Base-by-base conservation (phyloP, 257 asterid species). In the Plectranthus barbatus region DNA sequence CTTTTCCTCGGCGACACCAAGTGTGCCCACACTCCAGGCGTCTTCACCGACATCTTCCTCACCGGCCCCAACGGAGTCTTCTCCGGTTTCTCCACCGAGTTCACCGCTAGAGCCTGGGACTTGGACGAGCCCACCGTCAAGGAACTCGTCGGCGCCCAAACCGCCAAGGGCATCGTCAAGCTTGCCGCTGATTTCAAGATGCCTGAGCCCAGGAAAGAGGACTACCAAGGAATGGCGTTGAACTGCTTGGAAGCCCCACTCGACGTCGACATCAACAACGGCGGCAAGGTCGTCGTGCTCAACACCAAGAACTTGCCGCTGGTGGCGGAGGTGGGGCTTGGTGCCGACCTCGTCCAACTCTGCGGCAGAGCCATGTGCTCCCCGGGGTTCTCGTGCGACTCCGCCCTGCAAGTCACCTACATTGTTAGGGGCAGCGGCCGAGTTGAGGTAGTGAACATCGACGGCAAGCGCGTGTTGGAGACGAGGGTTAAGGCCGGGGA, bases 31-130 rank as follows among this genome's bases (percentile, higher is more conserved):
- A 87, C n/a, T n/a, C n/a, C n/a, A n/a, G n/a, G 95, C 36, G 40
- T 67, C 6, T 84, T 87, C 78, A 84, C 95, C 7, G 88, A 87
- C 60, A 73, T 84, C 72, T 80, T 56, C 74, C 67, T 84, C 62
- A 82, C 93, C 0, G 93, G 95, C 17, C 61, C 86, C 13, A 84
- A 77, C 10, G 90, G 95, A 19, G 84, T 86, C 56, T 84, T 86
- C 87, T 82, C 86, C 13, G 95, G 95, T 11, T 84, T 87, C 77
- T 64, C n/a, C n/a, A n/a, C n/a, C n/a, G n/a, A n/a, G n/a, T n/a
- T n/a, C n/a, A n/a, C n/a, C n/a, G n/a, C n/a, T 90, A 29, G 95
- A 12, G 95, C 95, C 6, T 87, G 93, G 88, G 75, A 87, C 42
- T 19, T 84, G 19, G 88, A 85, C 0, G 95, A 84, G 36, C 55